Conservation (phyloP, 1,284 basidiomycete genomes). For the Ustilago trichophora region DNA sequence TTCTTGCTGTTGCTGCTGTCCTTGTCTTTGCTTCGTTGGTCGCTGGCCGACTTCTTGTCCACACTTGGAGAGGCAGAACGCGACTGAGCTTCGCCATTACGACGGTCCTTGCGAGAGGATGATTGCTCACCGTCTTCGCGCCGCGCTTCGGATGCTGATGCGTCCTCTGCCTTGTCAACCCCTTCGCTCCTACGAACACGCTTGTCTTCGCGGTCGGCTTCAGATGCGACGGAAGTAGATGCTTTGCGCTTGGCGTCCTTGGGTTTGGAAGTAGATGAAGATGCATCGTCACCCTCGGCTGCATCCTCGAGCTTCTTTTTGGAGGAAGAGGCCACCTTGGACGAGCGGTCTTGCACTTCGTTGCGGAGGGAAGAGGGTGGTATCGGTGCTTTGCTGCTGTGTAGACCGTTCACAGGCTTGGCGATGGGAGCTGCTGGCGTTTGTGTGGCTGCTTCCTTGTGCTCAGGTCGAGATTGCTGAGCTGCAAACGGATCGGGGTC, state of each 20-base stretch:
- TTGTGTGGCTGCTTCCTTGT: slow-evolving; percentile 41
- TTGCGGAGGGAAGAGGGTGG: slow-evolving; percentile 7
- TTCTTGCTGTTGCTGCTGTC: slow-evolving; percentile 43
- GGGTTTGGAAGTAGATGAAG: slow-evolving; percentile 12
- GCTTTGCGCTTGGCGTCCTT: slow-evolving; percentile 52
- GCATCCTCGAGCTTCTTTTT: slow-evolving; percentile 51
- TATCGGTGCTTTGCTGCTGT: slow-evolving; percentile 7
- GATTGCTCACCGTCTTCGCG: slow-evolving; percentile 10
- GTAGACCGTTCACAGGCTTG: slow-evolving; percentile 32
- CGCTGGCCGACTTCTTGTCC: slow-evolving; percentile 21
- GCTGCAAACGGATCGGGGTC: slow-evolving; percentile 39
- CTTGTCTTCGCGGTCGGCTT: slow-evolving; percentile 48
- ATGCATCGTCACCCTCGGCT: slow-evolving; percentile 21
- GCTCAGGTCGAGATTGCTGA: slow-evolving; percentile 18
- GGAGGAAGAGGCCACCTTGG: slow-evolving; percentile 48
- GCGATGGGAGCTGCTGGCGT: slow-evolving; percentile 14
- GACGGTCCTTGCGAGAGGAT: slow-evolving; percentile 23
- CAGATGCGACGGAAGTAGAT: slow-evolving; percentile 28
- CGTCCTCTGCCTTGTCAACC: slow-evolving; percentile 20
- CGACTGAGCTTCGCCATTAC: slow-evolving; percentile 17
- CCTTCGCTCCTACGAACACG: slow-evolving; percentile 22
- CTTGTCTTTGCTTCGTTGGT: slow-evolving; percentile 34
- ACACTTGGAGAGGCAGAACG: slow-evolving; percentile 30
- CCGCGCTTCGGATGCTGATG: slow-evolving; percentile 4
- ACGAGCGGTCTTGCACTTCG: slow-evolving; percentile 24